Percentiles rank a stretch among this genome's conserved stretches.
These are phyloP conservation scores for Cyclotella atomus DNA, from an alignment of 108 stramenopile species.

Conservation along the genomic window DNA sequence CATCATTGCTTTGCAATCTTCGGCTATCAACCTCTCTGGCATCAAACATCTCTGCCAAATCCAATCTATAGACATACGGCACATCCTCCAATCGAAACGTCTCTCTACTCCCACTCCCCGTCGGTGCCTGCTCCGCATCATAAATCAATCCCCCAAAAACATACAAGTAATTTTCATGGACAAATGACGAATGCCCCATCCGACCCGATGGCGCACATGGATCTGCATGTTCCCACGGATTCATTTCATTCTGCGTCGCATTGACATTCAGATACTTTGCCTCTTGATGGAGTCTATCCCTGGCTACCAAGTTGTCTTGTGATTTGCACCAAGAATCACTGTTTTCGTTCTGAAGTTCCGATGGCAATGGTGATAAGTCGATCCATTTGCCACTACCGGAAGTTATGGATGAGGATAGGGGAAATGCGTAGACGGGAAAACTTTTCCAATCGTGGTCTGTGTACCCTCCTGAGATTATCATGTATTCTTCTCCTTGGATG, in stretches of 20 bases:
- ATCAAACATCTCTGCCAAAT: constrained; percentile 44
- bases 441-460: constrained; percentile 57
- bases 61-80: constrained; percentile 42
- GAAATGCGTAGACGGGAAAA: constrained; percentile 62
- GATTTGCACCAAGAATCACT: constrained; percentile 24
- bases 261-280: constrained; percentile 22
- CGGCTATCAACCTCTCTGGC: background rate
- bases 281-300: constrained; percentile 31
- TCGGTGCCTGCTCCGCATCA: constrained; percentile 31
- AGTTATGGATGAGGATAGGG: constrained; percentile 37
- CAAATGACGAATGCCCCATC: constrained; percentile 50
- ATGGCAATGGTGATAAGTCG: constrained; percentile 30
- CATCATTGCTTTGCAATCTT: background rate
- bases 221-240: constrained; percentile 37
- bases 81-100: constrained; percentile 49
- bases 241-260: background rate
- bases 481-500: constrained; percentile 52
- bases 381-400: constrained; percentile 36
- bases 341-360: background rate
- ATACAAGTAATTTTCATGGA: constrained; percentile 43
- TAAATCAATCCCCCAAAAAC: constrained; percentile 61
- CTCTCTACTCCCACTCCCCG: constrained; percentile 17
- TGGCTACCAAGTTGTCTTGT: constrained; percentile 12
- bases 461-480: constrained; percentile 59
- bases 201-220: constrained; percentile 42